A percentile compares a stretch with the other conserved stretches of the same genome.
Conservation (phyloP, 108 stramenopile genomes). For the Fragilaria radians region DNA sequence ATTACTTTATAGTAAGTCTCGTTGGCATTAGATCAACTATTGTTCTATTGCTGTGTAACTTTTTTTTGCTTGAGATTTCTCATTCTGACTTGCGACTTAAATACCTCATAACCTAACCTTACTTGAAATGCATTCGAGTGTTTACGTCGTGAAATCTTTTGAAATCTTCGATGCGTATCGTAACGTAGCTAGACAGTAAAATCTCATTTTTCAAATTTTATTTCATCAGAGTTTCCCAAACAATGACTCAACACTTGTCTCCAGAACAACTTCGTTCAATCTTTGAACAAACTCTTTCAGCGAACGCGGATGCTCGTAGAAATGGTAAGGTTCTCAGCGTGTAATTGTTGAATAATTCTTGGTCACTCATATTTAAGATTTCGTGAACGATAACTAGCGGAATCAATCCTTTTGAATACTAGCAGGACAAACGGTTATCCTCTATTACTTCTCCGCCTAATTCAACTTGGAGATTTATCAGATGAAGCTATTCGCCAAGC, state of each 20-base stretch:
- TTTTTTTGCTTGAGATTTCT: too few species aligned
- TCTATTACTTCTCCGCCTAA: constrained; percentile 51
- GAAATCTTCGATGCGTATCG: too few species aligned
- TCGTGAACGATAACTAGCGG: constrained; percentile 35
- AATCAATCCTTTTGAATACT: constrained; percentile 43
- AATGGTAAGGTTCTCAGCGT: constrained; percentile 17
- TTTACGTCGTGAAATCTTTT: too few species aligned
- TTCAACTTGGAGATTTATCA: constrained; percentile 29
- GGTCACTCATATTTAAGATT: neutral
- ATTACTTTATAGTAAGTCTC: too few species aligned
- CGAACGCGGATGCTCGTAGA: constrained; percentile 42
- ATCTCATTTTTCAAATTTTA: too few species aligned
- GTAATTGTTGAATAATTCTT: neutral
- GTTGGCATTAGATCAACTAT: too few species aligned
- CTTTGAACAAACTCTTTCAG: constrained; percentile 64
- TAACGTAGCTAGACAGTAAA: too few species aligned
- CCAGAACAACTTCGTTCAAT: constrained; percentile 43
- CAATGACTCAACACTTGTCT: constrained; percentile 5
- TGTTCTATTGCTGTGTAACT: too few species aligned
- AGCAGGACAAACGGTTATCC: constrained; percentile 46
- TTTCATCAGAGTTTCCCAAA: too few species aligned
- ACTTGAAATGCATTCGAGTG: too few species aligned
- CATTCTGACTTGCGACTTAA: too few species aligned
- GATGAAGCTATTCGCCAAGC: constrained; percentile 60
- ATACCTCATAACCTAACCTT: too few species aligned